Base-by-base conservation (phyloP, 768 basidiomycete species). In the Dioszegia crocea region DNA sequence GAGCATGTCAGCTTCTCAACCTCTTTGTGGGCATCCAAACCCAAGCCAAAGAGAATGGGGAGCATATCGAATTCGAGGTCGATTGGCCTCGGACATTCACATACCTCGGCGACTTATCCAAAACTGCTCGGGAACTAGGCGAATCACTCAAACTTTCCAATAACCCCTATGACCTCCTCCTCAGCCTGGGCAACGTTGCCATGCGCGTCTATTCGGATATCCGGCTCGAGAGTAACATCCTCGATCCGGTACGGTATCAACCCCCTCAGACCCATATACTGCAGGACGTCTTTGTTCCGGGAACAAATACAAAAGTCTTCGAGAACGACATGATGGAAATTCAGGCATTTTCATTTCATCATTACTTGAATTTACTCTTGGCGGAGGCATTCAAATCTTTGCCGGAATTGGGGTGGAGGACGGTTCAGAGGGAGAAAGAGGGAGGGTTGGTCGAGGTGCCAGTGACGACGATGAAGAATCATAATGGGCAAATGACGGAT, bases 81-180 rank as follows among this genome's bases (percentile, higher is more conserved):
- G 96, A 99, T 64, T 87, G 88, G 94, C 90, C 96, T 62, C 89
- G 87, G 67, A 90, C 96, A 14, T 98, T 98, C 78, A 92, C 93
- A 66, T 88, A 97, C 23, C 92, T 91, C 5, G 83, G 94, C 10
- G 92, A 90, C 31, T 79, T 99, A 24, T 88, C 88, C 5, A 85
- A 91, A 43, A 85, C 91, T 39, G 89, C 90, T 80, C 89, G 91
- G 71, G 86, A 87, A 1, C 89, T 91, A 61, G 93, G 92, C 5
- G 88, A 89, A 65, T 87, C 88, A 0, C 94, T 87, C 71, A 77
- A 81, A n/a, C 79, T 80, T 48, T 81, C 84, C 1, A 81, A 80
- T 0, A 76, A 82, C 0, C 54, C 54, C n/a, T 79, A 82, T 2
- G 83, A 88, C 62, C 81, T 92, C 17, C 79, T 70, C 9, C 29